Conservation (phyloP, 1,284 basidiomycete species). For the Malassezia arunalokei region DNA sequence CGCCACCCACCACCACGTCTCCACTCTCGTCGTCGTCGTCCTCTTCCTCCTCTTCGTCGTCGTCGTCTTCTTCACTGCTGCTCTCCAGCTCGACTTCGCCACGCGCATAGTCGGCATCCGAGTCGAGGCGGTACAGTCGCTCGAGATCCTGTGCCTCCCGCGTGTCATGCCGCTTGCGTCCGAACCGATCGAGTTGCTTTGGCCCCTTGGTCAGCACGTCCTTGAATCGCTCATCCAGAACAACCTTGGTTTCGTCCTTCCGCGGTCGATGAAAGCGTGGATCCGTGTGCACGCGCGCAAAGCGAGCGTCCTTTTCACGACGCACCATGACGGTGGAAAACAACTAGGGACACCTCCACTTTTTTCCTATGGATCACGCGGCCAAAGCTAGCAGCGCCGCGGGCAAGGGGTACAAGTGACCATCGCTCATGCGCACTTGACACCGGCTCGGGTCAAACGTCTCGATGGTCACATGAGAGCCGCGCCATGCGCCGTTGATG, state of each 20-base stretch:
- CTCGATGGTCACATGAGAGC: conserved; percentile 9
- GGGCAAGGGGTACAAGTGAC: conserved; percentile 1
- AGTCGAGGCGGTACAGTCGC: conserved; percentile 15
- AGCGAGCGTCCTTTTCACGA: conserved; percentile 50
- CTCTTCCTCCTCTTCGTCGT: conserved; percentile 26
- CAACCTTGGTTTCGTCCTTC: conserved; percentile 67
- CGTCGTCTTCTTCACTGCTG: conserved; percentile 27
- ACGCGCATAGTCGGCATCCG: conserved; percentile 66
- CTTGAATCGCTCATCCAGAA: conserved; percentile 89
- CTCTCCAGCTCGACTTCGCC: conserved; percentile 50
- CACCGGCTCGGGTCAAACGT: not conserved
- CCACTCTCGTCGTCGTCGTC: conserved; percentile 55
- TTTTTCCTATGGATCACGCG: not conserved
- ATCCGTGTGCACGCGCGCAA: conserved; percentile 74
- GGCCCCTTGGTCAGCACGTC: conserved; percentile 53
- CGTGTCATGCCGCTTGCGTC: conserved; percentile 45
- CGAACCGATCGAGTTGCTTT: conserved; percentile 31
- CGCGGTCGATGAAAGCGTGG: conserved; percentile 79
- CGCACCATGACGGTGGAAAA: not conserved
- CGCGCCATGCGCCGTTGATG: conserved; percentile 9
- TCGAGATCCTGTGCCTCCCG: conserved; percentile 21
- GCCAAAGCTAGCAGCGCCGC: not conserved
- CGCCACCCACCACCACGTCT: conserved; percentile 15
- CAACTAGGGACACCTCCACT: not conserved
- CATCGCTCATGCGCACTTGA: conserved; percentile 6